Percentiles rank a stretch among this genome's conserved stretches.
Evolutionary conservation across 805 yeast genomes (phyloP).

Genomic region (Wickerhamiella domercqiae): DNA sequence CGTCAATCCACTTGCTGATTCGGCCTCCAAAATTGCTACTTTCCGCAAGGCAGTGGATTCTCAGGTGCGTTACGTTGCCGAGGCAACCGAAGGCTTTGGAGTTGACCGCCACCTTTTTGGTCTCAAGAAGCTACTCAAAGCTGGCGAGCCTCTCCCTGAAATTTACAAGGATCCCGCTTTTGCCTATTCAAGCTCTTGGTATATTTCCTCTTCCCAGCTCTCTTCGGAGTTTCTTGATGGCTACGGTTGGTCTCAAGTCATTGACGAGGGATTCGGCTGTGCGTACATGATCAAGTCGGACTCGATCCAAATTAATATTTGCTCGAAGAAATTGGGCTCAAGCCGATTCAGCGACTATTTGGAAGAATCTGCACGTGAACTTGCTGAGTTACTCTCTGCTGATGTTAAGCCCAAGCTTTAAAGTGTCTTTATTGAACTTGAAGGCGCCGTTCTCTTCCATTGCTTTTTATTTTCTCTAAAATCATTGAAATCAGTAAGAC

Average conservation of each 20-base stretch:
- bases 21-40: conserved; percentile 43
- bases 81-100: conserved; percentile 75
- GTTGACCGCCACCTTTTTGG: conserved; percentile 92
- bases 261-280: conserved; percentile 83
- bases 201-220: conserved; percentile 74
- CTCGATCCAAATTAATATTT: conserved; percentile 73
- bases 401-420: conserved; percentile 27
- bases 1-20: conserved; percentile 38
- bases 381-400: conserved; percentile 43
- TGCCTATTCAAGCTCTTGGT: conserved; percentile 71
- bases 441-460: no score
- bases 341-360: conserved; percentile 45
- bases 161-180: conserved; percentile 65
- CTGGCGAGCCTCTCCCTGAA: conserved; percentile 44
- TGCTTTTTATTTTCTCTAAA: no score
- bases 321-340: conserved; percentile 45
- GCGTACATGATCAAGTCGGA: conserved; percentile 86
- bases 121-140: conserved; percentile 50
- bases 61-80: conserved; percentile 58
- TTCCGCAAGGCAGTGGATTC: conserved; percentile 58
- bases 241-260: conserved; percentile 93
- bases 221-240: conserved; percentile 75
- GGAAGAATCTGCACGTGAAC: conserved; percentile 65
- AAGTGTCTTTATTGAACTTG: neutral
- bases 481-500: no score